These are phyloP conservation scores for Aspergillus panamensis DNA, from an alignment of 495 filamentous ascomycete genomes.

Conservation along the genomic window DNA sequence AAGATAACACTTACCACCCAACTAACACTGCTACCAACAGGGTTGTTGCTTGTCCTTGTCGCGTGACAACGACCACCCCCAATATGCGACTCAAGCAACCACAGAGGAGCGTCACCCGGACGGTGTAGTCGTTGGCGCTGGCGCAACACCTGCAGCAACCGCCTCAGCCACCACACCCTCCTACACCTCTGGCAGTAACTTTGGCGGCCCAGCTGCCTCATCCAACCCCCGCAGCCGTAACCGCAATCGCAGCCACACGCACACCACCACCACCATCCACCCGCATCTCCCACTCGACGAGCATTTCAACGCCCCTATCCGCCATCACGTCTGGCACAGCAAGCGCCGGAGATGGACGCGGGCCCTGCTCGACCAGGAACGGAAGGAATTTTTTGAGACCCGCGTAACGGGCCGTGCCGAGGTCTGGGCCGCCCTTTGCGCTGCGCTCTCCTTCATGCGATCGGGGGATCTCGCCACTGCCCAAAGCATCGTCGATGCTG, in stretches of 20 bases:
- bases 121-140: conserved; percentile 1
- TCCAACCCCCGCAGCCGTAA: conserved; percentile 2
- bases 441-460: conserved; percentile 63
- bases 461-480: conserved; percentile 62
- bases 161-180: not conserved
- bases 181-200: conserved; percentile 1
- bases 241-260: conserved; percentile 3
- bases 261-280: conserved; percentile 18
- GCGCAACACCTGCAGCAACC: conserved; percentile 1
- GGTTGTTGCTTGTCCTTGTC: conserved; percentile 43
- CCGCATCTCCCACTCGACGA: conserved; percentile 32
- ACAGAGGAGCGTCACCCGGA: conserved; percentile 21
- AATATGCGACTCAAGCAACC: conserved; percentile 17
- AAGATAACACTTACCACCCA: too few species aligned
- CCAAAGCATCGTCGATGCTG: conserved; percentile 72
- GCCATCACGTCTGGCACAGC: conserved; percentile 48
- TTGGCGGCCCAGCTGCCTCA: conserved; percentile 3
- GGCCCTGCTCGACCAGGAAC: conserved; percentile 44
- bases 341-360: conserved; percentile 53
- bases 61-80: conserved; percentile 29
- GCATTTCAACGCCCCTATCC: conserved; percentile 52
- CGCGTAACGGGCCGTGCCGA: conserved; percentile 71
- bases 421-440: conserved; percentile 70
- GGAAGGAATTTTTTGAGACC: conserved; percentile 77
- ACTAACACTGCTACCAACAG: conserved; percentile 13